Evolutionary conservation across 1,139 yeast genomes (phyloP).

Genomic region (Debaryomyces coudertii): DNA sequence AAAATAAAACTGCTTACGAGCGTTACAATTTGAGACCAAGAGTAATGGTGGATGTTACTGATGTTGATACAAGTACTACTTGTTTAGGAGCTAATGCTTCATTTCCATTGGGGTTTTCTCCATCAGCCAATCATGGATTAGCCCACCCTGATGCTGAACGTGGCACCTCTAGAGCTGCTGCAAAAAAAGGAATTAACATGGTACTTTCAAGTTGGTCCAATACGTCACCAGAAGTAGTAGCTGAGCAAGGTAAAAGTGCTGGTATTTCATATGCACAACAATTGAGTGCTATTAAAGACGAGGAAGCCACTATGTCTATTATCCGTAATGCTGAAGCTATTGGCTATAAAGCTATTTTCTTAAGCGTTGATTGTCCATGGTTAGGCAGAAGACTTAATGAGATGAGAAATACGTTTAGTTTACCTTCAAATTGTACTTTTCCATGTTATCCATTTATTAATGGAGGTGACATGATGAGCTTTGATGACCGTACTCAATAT

Average conservation of each 20-base stretch:
- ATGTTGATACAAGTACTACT: conserved; percentile 22
- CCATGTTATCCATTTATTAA: conserved; percentile 2
- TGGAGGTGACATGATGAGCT: not conserved
- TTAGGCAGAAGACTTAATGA: conserved; percentile 23
- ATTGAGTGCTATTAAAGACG: conserved; percentile 2
- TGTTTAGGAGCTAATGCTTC: conserved; percentile 29
- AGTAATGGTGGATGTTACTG: conserved; percentile 40
- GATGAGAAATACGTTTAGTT: conserved; percentile 1
- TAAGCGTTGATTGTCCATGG: conserved; percentile 24
- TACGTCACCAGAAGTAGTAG: not conserved
- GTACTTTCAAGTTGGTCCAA: not conserved
- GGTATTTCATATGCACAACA: not conserved
- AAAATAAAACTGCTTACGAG: conserved; percentile 35
- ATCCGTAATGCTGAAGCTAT: not conserved
- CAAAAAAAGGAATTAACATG: conserved; percentile 48
- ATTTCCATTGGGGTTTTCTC: conserved; percentile 62
- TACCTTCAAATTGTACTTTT: conserved; percentile 5
- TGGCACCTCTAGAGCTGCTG: conserved; percentile 49
- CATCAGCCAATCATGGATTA: conserved; percentile 68
- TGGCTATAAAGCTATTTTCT: conserved; percentile 18
- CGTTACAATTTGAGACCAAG: conserved; percentile 46
- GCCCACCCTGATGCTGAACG: conserved; percentile 51
- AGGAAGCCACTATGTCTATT: not conserved
- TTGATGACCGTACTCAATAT: not conserved
- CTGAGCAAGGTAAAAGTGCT: not conserved